A percentile compares a stretch with the other conserved stretches of the same genome.
Evolutionary conservation across 768 basidiomycete species (phyloP).

Genomic region (Artomyces pyxidatus): DNA sequence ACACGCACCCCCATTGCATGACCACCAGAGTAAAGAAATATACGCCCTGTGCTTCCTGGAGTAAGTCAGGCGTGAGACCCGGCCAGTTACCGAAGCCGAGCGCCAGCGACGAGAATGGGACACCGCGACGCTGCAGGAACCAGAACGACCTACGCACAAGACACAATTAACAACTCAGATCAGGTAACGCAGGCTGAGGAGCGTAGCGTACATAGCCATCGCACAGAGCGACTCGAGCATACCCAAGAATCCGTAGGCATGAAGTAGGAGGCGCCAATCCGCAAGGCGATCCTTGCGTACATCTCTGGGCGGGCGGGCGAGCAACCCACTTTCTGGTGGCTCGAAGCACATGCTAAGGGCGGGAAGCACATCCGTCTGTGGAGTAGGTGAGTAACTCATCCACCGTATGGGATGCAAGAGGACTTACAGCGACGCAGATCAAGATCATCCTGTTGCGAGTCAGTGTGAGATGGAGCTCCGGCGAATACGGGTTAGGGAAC

Average conservation of each 20-base stretch:
- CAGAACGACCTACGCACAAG: constrained; percentile 33
- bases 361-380: constrained; percentile 44
- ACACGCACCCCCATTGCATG: constrained; percentile 48
- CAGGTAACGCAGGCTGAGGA: neutral
- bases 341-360: constrained; percentile 49
- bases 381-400: neutral
- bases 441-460: constrained; percentile 40
- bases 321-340: constrained; percentile 51
- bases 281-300: constrained; percentile 48
- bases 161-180: no score
- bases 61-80: constrained; percentile 30
- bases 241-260: constrained; percentile 53
- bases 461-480: no score
- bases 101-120: constrained; percentile 39
- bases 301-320: constrained; percentile 47
- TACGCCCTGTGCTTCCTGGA: constrained; percentile 42
- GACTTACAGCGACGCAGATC: constrained; percentile 37
- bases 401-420: no score
- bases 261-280: constrained; percentile 42
- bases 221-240: constrained; percentile 38
- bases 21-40: constrained; percentile 45
- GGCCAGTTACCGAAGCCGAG: constrained; percentile 40
- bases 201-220: constrained; percentile 35
- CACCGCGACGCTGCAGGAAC: constrained; percentile 36
- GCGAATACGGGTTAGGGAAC: no score